phyloP scores from a whole-genome alignment of 352 stramenopile species.

The Pythium rhizo-oryzae region DNA sequence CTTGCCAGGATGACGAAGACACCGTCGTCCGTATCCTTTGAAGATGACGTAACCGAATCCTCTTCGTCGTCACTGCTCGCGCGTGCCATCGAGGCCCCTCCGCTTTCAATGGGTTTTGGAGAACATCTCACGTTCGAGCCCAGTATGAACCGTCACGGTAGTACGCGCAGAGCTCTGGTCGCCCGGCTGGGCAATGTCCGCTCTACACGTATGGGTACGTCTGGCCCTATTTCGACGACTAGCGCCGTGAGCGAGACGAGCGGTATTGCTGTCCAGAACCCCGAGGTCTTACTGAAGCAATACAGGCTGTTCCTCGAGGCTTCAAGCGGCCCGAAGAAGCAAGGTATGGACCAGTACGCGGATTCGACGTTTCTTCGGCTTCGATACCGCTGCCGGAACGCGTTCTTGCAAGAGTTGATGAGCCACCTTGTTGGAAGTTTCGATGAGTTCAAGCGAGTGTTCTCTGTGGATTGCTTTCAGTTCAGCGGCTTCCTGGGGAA shows the following conservation, averaged over 20 bases:
- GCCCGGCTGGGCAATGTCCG: slow-evolving; percentile 16
- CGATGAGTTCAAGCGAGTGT: slow-evolving; percentile 77
- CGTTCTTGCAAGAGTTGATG: slow-evolving; percentile 85
- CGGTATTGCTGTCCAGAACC: slow-evolving; percentile 55
- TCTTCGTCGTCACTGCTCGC: slow-evolving; percentile 14
- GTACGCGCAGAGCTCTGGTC: slow-evolving; percentile 11
- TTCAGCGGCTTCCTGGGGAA: slow-evolving; percentile 80
- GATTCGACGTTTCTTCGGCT: slow-evolving; percentile 74
- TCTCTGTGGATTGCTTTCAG: slow-evolving; percentile 66
- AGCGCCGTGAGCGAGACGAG: slow-evolving; percentile 15
- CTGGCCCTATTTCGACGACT: slow-evolving; percentile 1
- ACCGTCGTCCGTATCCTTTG: slow-evolving; percentile 59
- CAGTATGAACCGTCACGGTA: slow-evolving; percentile 1
- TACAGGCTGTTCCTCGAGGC: slow-evolving; percentile 79
- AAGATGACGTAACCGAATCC: slow-evolving; percentile 33
- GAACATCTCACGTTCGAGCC: slow-evolving; percentile 27
- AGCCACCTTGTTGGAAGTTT: slow-evolving; percentile 77
- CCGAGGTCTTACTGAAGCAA: slow-evolving; percentile 68
- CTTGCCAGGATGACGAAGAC: slow-evolving; percentile 78
- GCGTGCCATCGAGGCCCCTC: slow-evolving; percentile 21
- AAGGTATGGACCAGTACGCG: slow-evolving; percentile 57
- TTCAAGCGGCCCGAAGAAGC: slow-evolving; percentile 57
- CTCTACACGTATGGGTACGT: slow-evolving; percentile 34
- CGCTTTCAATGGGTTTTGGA: slow-evolving; percentile 27
- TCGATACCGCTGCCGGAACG: slow-evolving; percentile 73